Percentiles rank a stretch among this genome's conserved stretches.
Conservation (phyloP, 495 filamentous ascomycete species). For the Talaromyces thailandensis region DNA sequence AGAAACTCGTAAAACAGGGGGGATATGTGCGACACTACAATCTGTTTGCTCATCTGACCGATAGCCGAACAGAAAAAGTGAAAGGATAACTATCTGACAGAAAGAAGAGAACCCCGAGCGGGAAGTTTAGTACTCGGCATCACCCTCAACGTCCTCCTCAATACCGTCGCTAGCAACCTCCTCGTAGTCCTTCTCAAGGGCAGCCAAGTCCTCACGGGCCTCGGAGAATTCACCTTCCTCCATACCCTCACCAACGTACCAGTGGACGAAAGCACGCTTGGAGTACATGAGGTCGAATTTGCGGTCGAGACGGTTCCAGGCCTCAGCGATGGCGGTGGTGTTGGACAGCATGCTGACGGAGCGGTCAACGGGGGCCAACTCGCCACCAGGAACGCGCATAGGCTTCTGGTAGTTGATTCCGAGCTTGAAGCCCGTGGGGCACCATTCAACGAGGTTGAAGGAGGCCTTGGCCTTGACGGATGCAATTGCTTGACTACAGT, state of each 20-base stretch:
- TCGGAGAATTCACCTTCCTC: constrained; percentile 92
- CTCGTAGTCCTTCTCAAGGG: constrained; percentile 86
- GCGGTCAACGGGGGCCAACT: constrained; percentile 76
- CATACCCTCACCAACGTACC: constrained; percentile 95
- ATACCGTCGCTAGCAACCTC: constrained; percentile 72
- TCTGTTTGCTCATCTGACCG: neutral
- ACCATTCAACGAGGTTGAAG: constrained; percentile 93
- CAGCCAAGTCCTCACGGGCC: constrained; percentile 82
- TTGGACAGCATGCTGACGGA: constrained; percentile 88
- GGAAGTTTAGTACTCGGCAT: constrained; percentile 56
- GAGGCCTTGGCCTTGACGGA: constrained; percentile 77
- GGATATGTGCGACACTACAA: constrained; percentile 3
- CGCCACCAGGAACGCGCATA: constrained; percentile 63
- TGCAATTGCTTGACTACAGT: constrained; percentile 72
- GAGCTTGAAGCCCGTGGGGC: constrained; percentile 92
- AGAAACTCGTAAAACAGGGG: neutral
- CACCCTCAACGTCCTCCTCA: constrained; percentile 51
- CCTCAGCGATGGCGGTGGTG: constrained; percentile 85
- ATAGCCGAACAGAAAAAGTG: neutral
- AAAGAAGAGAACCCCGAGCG: neutral
- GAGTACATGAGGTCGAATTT: constrained; percentile 98
- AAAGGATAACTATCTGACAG: neutral
- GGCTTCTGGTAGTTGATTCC: constrained; percentile 93
- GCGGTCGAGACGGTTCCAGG: constrained; percentile 80
- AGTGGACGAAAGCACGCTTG: constrained; percentile 92